These are phyloP conservation scores for Suhomyces ambrosiae DNA, from an alignment of 1,139 yeast species.

Conservation along the genomic window DNA sequence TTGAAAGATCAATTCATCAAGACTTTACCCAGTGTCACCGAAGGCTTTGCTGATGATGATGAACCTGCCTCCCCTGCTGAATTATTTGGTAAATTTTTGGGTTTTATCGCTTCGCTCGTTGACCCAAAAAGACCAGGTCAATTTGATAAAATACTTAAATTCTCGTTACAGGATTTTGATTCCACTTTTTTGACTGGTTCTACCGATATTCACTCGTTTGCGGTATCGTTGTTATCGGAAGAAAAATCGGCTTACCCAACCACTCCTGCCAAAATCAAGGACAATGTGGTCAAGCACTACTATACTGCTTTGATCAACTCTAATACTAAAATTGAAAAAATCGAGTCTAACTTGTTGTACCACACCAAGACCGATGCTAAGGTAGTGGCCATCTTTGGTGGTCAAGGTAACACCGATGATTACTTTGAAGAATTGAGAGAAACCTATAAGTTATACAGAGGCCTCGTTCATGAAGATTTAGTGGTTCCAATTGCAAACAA, in stretches of 20 bases:
- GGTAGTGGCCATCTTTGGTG: conserved; percentile 89
- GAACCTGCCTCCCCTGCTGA: conserved; percentile 92
- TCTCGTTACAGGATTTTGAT: conserved; percentile 81
- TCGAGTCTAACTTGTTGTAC: conserved; percentile 53
- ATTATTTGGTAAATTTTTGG: conserved; percentile 80
- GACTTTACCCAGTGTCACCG: conserved; percentile 78
- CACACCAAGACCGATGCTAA: conserved; percentile 51
- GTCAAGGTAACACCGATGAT: conserved; percentile 98
- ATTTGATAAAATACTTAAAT: conserved; percentile 67
- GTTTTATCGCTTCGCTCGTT: conserved; percentile 67
- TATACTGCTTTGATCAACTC: conserved; percentile 64
- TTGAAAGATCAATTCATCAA: conserved; percentile 83
- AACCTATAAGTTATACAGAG: conserved; percentile 72
- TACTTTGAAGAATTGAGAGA: conserved; percentile 96
- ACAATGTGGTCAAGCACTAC: conserved; percentile 68
- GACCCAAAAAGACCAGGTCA: conserved; percentile 45
- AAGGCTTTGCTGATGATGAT: conserved; percentile 80
- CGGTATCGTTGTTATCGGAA: conserved; percentile 63
- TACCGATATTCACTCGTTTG: conserved; percentile 87
- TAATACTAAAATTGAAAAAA: conserved; percentile 25
- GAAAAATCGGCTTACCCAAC: conserved; percentile 54
- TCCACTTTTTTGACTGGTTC: conserved; percentile 58
- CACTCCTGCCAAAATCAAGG: conserved; percentile 68
- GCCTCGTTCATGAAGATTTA: conserved; percentile 66
- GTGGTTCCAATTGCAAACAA: conserved; percentile 68